These are phyloP conservation scores for Malus domestica DNA, from an alignment of 306 rosid genomes.

Conservation along the genomic window DNA sequence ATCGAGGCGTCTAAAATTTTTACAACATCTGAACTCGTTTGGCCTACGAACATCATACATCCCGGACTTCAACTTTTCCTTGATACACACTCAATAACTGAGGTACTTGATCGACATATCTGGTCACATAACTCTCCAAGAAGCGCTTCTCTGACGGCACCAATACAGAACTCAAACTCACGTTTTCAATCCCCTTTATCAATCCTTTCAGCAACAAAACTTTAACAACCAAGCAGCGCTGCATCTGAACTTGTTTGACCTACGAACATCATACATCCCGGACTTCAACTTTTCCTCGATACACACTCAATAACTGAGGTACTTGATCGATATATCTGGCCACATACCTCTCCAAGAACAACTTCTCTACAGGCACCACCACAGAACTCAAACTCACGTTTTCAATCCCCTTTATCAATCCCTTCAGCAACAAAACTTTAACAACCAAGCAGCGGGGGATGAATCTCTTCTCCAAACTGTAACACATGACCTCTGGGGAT, in stretches of 20 bases:
- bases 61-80: not conserved
- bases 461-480: conserved; percentile 32
- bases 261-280: not conserved
- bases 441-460: conserved; percentile 11
- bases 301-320: conserved; percentile 12
- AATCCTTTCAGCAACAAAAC: conserved; percentile 21
- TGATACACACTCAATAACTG: conserved; percentile 11
- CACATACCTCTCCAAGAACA: conserved; percentile 21
- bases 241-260: not conserved
- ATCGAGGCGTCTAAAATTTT: not conserved
- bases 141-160: not conserved
- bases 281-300: conserved; percentile 3
- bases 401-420: not conserved
- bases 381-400: not conserved
- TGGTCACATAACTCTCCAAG: conserved; percentile 11
- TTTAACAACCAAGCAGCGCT: not conserved
- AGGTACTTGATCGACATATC: not conserved
- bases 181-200: not conserved
- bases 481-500: not conserved
- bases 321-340: not conserved
- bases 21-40: not conserved
- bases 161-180: not conserved
- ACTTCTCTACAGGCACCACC: not conserved
- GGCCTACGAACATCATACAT: not conserved
- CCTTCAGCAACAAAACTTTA: conserved; percentile 3